These are phyloP conservation scores for Panicum miliaceum DNA, from an alignment of 176 grass and related monocot species.

Conservation along the genomic window DNA sequence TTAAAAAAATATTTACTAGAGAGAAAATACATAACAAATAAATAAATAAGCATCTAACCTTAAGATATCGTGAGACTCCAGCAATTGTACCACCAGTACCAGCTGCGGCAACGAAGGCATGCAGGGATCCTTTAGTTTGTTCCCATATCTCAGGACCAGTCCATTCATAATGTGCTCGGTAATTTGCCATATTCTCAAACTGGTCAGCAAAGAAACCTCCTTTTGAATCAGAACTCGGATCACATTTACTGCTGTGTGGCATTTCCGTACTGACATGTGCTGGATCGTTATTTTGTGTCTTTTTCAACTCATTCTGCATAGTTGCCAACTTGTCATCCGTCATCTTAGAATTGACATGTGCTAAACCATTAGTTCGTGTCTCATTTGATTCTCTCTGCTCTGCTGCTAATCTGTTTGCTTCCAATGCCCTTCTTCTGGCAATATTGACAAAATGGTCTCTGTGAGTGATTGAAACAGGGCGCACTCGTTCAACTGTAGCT, in stretches of 20 bases:
- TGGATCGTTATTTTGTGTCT: slow-evolving; percentile 42
- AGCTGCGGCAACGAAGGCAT: slow-evolving; percentile 89
- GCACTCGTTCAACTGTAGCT: slow-evolving; percentile 88
- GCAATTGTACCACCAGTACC: slow-evolving; percentile 94
- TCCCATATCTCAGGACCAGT: slow-evolving; percentile 98
- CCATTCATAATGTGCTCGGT: slow-evolving; percentile 85
- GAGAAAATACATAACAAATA: slow-evolving; percentile 41
- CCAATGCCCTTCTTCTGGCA: slow-evolving; percentile 82
- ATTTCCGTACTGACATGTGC: slow-evolving; percentile 36
- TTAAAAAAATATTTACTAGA: slow-evolving; percentile 19
- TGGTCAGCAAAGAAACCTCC: slow-evolving; percentile 96
- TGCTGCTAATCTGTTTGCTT: slow-evolving; percentile 60
- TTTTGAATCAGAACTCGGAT: slow-evolving; percentile 51
- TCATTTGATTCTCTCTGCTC: slow-evolving; percentile 23
- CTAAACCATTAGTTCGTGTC: slow-evolving; percentile 34
- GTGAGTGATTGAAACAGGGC: slow-evolving; percentile 93
- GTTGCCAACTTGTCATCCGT: slow-evolving; percentile 29
- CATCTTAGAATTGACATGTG: slow-evolving; percentile 29
- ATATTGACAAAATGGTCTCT: slow-evolving; percentile 94
- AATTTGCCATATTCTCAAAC: slow-evolving; percentile 97
- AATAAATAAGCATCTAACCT: slow-evolving; percentile 60
- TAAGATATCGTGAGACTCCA: slow-evolving; percentile 86
- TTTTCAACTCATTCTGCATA: slow-evolving; percentile 24
- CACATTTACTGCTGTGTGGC: neutral
- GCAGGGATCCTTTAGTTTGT: slow-evolving; percentile 66